These are phyloP conservation scores for Aquilaria malaccensis DNA, from an alignment of 345 rosid species.

Conservation along the genomic window DNA sequence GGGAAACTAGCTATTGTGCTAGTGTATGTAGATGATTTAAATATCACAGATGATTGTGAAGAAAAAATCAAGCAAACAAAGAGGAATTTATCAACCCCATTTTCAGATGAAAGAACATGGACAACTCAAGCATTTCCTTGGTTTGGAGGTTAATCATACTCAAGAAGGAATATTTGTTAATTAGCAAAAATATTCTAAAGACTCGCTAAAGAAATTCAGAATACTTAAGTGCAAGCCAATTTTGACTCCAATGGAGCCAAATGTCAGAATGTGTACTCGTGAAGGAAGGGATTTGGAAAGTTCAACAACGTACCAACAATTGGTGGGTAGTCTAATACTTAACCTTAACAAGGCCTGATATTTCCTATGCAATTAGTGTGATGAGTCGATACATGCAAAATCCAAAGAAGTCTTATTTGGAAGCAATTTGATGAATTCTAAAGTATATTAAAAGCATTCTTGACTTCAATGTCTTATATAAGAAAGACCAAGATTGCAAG, in stretches of 20 bases:
- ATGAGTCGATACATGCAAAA: not conserved
- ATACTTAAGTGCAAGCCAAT: not conserved
- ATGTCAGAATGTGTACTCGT: not conserved
- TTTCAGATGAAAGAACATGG: constrained; percentile 12
- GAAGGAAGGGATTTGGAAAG: not conserved
- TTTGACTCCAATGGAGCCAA: not conserved
- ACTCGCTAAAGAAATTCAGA: not conserved
- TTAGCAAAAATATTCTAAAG: constrained; percentile 11
- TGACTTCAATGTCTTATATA: not conserved
- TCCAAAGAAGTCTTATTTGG: constrained; percentile 5
- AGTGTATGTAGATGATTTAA: constrained; percentile 1
- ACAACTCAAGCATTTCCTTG: constrained; percentile 12
- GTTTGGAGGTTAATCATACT: not conserved
- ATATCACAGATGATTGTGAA: not conserved
- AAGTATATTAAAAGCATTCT: not conserved
- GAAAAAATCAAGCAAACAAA: not conserved
- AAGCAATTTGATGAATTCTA: not conserved
- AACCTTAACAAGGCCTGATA: not conserved
- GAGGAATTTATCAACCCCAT: not conserved
- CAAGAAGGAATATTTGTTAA: not conserved
- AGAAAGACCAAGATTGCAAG: not conserved
- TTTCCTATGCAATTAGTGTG: not conserved
- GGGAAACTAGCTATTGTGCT: not conserved
- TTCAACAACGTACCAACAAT: not conserved
- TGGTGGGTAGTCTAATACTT: not conserved